Evolutionary conservation across 495 filamentous ascomycete species (phyloP).

Genomic region (Penicillium simplicissimum): DNA sequence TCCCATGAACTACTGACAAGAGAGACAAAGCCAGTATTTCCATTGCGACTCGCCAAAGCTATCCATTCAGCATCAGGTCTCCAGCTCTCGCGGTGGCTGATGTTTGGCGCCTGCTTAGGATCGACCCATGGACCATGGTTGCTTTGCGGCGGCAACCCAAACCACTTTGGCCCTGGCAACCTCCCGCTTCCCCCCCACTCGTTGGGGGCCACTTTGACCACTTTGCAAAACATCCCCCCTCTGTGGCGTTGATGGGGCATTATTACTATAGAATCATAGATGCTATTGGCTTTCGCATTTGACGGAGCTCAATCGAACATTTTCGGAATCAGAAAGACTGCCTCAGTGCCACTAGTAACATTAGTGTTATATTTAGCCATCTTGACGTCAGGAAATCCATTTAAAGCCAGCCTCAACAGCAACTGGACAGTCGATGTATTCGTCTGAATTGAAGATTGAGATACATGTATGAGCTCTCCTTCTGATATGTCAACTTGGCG

Average conservation of each 20-base stretch:
- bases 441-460: no score
- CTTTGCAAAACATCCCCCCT: neutral
- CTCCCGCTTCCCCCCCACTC: constrained; percentile 18
- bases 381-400: neutral
- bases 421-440: neutral
- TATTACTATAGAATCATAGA: no score
- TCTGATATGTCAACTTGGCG: no score
- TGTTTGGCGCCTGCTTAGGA: neutral
- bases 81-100: neutral
- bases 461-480: no score
- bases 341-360: neutral
- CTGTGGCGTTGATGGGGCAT: neutral
- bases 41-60: neutral
- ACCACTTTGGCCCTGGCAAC: constrained; percentile 17
- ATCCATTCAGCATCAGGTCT: neutral
- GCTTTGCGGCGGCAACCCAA: constrained; percentile 1
- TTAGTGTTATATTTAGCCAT: neutral
- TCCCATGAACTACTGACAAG: neutral
- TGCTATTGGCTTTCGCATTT: neutral
- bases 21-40: no score
- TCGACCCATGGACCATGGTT: constrained; percentile 13
- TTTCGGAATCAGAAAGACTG: neutral
- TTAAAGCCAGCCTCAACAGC: neutral
- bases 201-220: neutral
- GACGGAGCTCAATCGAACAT: neutral